A percentile compares a stretch with the other conserved stretches of the same genome.
phyloP scores from a whole-genome alignment of 163 green algal genomes.

The Scenedesmus sp. region DNA sequence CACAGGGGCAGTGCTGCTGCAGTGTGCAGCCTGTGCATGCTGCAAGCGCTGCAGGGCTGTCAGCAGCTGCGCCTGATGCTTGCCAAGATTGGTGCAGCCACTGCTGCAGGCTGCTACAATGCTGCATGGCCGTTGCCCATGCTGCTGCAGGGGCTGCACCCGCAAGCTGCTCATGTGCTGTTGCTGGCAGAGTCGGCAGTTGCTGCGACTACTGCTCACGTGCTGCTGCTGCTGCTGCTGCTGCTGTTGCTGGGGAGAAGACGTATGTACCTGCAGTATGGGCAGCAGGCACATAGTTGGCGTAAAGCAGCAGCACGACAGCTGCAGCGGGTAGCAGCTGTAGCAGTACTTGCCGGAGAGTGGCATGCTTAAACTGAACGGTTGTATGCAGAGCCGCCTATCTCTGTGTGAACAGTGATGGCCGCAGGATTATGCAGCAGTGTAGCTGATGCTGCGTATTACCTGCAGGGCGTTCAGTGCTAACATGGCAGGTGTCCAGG shows the following conservation, averaged over 20 bases:
- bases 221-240: background rate
- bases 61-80: background rate
- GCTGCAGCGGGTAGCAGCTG: background rate
- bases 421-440: too few relatives aligned
- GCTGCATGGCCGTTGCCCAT: background rate
- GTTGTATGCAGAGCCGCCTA: background rate
- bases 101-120: background rate
- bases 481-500: background rate
- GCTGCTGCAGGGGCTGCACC: background rate
- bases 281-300: background rate
- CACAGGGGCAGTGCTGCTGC: background rate
- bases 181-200: background rate
- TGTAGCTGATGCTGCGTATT: conserved; percentile 12
- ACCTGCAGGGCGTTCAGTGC: background rate
- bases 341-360: background rate
- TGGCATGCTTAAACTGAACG: background rate
- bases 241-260: background rate
- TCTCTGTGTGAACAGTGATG: background rate
- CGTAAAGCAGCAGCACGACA: background rate
- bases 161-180: conserved; percentile 6
- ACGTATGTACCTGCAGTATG: background rate
- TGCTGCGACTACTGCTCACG: background rate
- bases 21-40: background rate
- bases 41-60: background rate
- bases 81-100: background rate